These are phyloP conservation scores for Paulownia fortunei DNA, from an alignment of 257 asterid genomes.

Conservation along the genomic window DNA sequence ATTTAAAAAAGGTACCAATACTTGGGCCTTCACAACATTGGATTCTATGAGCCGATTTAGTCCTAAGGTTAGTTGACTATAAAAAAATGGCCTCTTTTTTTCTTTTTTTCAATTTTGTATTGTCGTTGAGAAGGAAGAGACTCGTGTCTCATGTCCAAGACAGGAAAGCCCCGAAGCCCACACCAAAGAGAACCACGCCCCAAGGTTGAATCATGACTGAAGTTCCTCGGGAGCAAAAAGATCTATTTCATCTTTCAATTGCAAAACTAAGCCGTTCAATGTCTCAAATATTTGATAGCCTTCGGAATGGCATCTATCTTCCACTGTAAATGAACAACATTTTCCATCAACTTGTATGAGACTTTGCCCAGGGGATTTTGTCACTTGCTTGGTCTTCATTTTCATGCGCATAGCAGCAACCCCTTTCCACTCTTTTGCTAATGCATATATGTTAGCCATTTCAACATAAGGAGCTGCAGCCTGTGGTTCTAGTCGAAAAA, in stretches of 20 bases:
- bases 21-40: neutral
- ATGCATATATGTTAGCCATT: constrained; percentile 75
- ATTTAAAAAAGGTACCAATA: too few relatives aligned
- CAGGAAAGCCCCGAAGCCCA: neutral
- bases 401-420: constrained; percentile 50
- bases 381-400: constrained; percentile 62
- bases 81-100: neutral
- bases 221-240: constrained; percentile 14
- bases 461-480: constrained; percentile 78
- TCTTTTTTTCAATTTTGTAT: neutral
- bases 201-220: constrained; percentile 15
- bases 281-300: constrained; percentile 44
- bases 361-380: constrained; percentile 68
- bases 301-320: constrained; percentile 57
- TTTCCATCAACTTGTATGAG: constrained; percentile 56
- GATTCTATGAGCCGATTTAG: neutral
- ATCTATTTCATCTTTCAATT: constrained; percentile 49
- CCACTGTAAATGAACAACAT: constrained; percentile 53
- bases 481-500: constrained; percentile 55
- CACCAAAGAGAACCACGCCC: neutral
- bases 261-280: constrained; percentile 49
- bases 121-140: neutral
- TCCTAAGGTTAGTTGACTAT: neutral
- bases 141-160: neutral
- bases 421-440: constrained; percentile 55